phyloP scores from a whole-genome alignment of 1,284 basidiomycete genomes.

The Malassezia pachydermatis region DNA sequence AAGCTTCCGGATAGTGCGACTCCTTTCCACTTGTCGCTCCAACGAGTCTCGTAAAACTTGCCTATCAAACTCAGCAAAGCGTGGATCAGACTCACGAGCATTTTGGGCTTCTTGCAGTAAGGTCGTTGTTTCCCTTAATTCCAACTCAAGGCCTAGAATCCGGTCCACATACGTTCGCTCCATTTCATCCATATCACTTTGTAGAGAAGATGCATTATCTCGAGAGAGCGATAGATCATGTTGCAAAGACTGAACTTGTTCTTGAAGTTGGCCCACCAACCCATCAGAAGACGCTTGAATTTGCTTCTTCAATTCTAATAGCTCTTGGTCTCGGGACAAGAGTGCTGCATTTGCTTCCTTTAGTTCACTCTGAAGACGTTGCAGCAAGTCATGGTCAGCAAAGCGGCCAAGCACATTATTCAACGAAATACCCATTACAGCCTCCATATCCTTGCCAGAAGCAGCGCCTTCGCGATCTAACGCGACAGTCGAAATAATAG shows the following conservation, averaged over 20 bases:
- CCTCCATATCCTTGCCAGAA: slow-evolving; percentile 62
- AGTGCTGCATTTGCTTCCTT: slow-evolving; percentile 60
- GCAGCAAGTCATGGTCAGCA: slow-evolving; percentile 77
- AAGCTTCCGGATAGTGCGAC: slow-evolving; percentile 46
- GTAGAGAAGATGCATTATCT: slow-evolving; percentile 55
- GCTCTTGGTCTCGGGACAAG: slow-evolving; percentile 59
- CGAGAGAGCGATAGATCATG: slow-evolving; percentile 69
- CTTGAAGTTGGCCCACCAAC: slow-evolving; percentile 70
- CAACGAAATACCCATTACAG: slow-evolving; percentile 78
- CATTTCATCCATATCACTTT: slow-evolving; percentile 64
- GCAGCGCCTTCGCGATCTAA: slow-evolving; percentile 66
- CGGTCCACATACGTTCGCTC: slow-evolving; percentile 73
- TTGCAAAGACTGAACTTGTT: slow-evolving; percentile 63
- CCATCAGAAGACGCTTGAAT: slow-evolving; percentile 70
- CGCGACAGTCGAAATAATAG: slow-evolving; percentile 82
- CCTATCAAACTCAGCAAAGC: slow-evolving; percentile 34
- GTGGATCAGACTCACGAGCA: slow-evolving; percentile 25
- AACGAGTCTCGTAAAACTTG: slow-evolving; percentile 55
- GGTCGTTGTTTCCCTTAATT: slow-evolving; percentile 85
- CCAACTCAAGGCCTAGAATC: slow-evolving; percentile 75
- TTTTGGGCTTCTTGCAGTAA: slow-evolving; percentile 64
- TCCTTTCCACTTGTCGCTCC: slow-evolving; percentile 46
- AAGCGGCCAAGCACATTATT: slow-evolving; percentile 79
- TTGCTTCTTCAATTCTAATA: slow-evolving; percentile 61
- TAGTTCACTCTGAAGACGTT: slow-evolving; percentile 68